phyloP scores from a whole-genome alignment of 176 grass and related monocot species.

The Cymbopogon citratus region DNA sequence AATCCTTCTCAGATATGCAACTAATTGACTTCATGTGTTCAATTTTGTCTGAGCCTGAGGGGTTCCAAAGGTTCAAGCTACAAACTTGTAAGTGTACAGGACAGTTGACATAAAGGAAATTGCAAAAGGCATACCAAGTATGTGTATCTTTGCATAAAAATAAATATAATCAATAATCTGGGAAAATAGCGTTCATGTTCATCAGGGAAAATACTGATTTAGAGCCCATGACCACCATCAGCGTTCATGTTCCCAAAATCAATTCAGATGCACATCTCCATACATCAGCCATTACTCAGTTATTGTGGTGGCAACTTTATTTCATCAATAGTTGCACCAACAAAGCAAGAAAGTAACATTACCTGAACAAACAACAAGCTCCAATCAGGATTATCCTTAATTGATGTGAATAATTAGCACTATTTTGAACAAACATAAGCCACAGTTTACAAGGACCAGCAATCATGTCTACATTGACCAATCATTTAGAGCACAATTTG shows the following conservation, averaged over 20 bases:
- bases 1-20: not conserved
- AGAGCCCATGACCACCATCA: not conserved
- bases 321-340: not conserved
- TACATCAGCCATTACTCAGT: not conserved
- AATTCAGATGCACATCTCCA: not conserved
- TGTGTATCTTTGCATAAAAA: not conserved
- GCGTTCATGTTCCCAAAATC: slow-evolving; percentile 14
- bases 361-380: slow-evolving; percentile 8
- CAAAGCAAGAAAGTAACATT: not conserved
- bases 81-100: not conserved
- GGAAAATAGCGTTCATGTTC: not conserved
- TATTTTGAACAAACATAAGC: slow-evolving; percentile 7
- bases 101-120: not conserved
- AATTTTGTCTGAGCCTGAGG: not conserved
- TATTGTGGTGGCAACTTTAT: not conserved
- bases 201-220: not conserved
- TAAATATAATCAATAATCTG: not conserved
- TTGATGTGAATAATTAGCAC: slow-evolving; percentile 20
- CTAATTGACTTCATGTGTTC: not conserved
- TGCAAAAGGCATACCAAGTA: not conserved
- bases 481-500: slow-evolving; percentile 24
- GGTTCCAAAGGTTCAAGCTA: not conserved
- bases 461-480: slow-evolving; percentile 20
- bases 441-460: slow-evolving; percentile 26
- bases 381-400: slow-evolving; percentile 14